phyloP scores from a whole-genome alignment of 208 protist genomes.

The Endotrypanum monterogeii region DNA sequence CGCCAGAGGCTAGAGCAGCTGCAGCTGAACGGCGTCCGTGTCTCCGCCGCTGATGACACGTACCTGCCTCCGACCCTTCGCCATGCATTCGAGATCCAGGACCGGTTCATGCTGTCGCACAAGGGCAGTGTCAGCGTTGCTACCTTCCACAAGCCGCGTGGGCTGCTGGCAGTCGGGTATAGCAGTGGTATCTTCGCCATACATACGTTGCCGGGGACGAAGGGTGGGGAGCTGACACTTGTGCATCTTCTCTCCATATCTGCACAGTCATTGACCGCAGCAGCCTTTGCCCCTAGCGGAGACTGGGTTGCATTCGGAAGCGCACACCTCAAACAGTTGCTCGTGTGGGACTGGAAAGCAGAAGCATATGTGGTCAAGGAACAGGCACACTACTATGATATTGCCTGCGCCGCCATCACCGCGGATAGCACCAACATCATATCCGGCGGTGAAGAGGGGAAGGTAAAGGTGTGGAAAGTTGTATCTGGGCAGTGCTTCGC shows the following conservation, averaged over 20 bases:
- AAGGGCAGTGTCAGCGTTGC: slow-evolving; percentile 85
- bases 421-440: slow-evolving; percentile 88
- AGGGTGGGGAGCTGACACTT: slow-evolving; percentile 48
- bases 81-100: slow-evolving; percentile 80
- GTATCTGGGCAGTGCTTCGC: slow-evolving; percentile 91
- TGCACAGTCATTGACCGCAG: slow-evolving; percentile 86
- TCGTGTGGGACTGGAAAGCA: slow-evolving; percentile 95
- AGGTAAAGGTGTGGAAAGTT: slow-evolving; percentile 94
- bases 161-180: slow-evolving; percentile 88
- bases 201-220: slow-evolving; percentile 51
- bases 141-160: slow-evolving; percentile 72
- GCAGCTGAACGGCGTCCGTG: slow-evolving; percentile 75
- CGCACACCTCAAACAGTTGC: slow-evolving; percentile 87
- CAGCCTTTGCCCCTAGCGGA: slow-evolving; percentile 79
- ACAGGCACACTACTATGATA: slow-evolving; percentile 94
- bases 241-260: slow-evolving; percentile 93
- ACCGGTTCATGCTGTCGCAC: slow-evolving; percentile 88
- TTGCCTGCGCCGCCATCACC: slow-evolving; percentile 87
- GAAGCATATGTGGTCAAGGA: slow-evolving; percentile 94
- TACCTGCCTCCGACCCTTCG: slow-evolving; percentile 74
- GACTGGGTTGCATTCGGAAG: slow-evolving; percentile 91
- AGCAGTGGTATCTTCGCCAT: slow-evolving; percentile 92
- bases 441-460: slow-evolving; percentile 92
- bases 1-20: slow-evolving; percentile 77
- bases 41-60: slow-evolving; percentile 72